A percentile compares a stretch with the other conserved stretches of the same genome.
Evolutionary conservation across 305 asterid species (phyloP).

Genomic region (Fraxinus paxiana): DNA sequence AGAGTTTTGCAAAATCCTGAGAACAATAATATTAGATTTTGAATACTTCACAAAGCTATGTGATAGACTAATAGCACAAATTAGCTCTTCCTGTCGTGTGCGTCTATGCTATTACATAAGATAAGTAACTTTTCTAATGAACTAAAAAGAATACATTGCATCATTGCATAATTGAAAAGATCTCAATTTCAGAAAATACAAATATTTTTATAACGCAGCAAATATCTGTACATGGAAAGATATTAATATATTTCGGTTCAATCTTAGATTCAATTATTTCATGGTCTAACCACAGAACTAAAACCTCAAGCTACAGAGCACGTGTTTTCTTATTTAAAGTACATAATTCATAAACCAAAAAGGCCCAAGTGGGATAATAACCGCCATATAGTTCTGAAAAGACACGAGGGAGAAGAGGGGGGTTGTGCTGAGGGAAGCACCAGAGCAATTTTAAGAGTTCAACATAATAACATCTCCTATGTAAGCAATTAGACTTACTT

Average conservation of each 20-base stretch:
- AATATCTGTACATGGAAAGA: not conserved
- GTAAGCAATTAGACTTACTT: constrained; percentile 39
- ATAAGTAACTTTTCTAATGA: not conserved
- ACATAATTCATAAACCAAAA: not conserved
- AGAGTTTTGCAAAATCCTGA: not conserved
- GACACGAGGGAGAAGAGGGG: not conserved
- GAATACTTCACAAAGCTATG: not conserved
- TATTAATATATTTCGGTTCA: not conserved
- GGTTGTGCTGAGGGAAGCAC: not conserved
- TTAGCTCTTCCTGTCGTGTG: not conserved
- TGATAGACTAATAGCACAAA: not conserved
- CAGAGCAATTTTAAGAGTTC: not conserved
- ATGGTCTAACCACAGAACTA: not conserved
- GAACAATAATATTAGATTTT: not conserved
- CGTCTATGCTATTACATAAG: not conserved
- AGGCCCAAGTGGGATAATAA: not conserved
- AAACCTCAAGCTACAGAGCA: not conserved
- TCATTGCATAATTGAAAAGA: not conserved
- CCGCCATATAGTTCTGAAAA: not conserved
- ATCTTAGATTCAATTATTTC: not conserved
- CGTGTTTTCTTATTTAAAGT: not conserved
- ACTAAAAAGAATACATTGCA: not conserved
- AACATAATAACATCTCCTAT: not conserved
- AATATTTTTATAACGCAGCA: not conserved
- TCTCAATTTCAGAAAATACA: not conserved